Evolutionary conservation across 192 early-diverging fungal species (phyloP), one percentile per base, ranked within the genome.

Genomic region (Umbelopsis vinacea): DNA sequence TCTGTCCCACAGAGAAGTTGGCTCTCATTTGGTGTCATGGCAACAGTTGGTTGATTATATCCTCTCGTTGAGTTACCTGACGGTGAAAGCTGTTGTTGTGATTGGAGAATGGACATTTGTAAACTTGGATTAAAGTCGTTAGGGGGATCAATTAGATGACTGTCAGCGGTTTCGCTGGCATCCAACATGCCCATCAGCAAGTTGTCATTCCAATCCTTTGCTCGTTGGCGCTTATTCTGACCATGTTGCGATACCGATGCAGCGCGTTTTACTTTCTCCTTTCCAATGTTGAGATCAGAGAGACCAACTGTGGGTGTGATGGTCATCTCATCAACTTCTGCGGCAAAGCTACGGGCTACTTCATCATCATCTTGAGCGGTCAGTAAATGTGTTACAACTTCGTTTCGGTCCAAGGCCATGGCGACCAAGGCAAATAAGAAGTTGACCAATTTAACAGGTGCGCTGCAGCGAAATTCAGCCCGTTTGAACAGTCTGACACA

Each of bases 401-500:
- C 57, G 33, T 14, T 29, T 29, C 33, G 57, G 4, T 63, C 57
- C 26, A 63, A n/a, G 7, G 57, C 57, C 4, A 63, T 63, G 3
- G 57, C 57, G 7, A 63, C 26, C 11, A 63, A 14, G 7, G 57
- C 33, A 3, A 63, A 29, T 9, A 63, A 26, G 7, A 43, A 60
- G 38, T 70, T 29, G 1, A 78, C 21, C 17, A 74, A 14, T 22
- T 74, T 70, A 2, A n/a, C 38, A 33, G 73, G 46, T 12, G 52
- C 52, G 12, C 40, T 35, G 3, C 22, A 47, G 6, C 73, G 23
- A 35, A 60, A 47, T 4, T 29, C 46, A 43, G 73, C 48, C 14
- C 69, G 50, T 24, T 67, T 48, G 26, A 67, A 67, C 3, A 74
- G 14, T 10, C 48, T 33, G 0, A 72, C 17, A 15, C 76, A 78